Evolutionary conservation across 257 asterid genomes (phyloP).

Genomic region (Apocynum venetum): DNA sequence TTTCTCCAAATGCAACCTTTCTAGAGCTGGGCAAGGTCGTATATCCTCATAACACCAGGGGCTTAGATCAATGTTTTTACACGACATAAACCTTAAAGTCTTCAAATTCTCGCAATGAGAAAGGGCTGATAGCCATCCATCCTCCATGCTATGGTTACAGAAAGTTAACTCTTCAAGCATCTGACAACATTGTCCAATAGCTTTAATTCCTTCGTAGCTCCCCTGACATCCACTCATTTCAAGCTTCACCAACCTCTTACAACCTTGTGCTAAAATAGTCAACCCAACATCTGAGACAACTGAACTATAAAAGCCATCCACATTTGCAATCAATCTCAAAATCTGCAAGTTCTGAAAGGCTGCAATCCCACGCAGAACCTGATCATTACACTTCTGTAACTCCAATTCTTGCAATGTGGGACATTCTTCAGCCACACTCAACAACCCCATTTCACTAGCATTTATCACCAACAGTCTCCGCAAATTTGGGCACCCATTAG

Average conservation of each 20-base stretch:
- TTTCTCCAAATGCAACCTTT: slow-evolving; percentile 56
- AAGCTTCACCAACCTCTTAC: slow-evolving; percentile 59
- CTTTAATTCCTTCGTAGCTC: slow-evolving; percentile 62
- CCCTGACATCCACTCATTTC: slow-evolving; percentile 73
- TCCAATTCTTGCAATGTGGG: slow-evolving; percentile 64
- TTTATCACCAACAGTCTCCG: slow-evolving; percentile 47
- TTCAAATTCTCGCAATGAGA: slow-evolving; percentile 54
- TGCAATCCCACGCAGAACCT: slow-evolving; percentile 58
- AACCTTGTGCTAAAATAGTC: slow-evolving; percentile 75
- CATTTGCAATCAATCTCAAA: slow-evolving; percentile 48
- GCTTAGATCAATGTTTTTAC: slow-evolving; percentile 48
- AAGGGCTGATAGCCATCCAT: slow-evolving; percentile 72
- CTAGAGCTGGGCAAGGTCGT: slow-evolving; percentile 46
- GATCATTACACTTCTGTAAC: slow-evolving; percentile 62
- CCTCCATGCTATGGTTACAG: slow-evolving; percentile 57
- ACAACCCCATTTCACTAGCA: slow-evolving; percentile 66
- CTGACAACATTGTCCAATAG: slow-evolving; percentile 66
- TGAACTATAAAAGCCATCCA: slow-evolving; percentile 45
- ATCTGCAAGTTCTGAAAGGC: slow-evolving; percentile 62
- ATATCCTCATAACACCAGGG: slow-evolving; percentile 36
- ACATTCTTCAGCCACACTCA: slow-evolving; percentile 66
- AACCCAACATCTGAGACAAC: slow-evolving; percentile 61
- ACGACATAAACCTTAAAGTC: slow-evolving; percentile 49
- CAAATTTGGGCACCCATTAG: slow-evolving; percentile 57
- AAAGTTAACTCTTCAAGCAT: slow-evolving; percentile 63